Evolutionary conservation across 345 rosid species (phyloP).

Genomic region (Corchorus capsularis): DNA sequence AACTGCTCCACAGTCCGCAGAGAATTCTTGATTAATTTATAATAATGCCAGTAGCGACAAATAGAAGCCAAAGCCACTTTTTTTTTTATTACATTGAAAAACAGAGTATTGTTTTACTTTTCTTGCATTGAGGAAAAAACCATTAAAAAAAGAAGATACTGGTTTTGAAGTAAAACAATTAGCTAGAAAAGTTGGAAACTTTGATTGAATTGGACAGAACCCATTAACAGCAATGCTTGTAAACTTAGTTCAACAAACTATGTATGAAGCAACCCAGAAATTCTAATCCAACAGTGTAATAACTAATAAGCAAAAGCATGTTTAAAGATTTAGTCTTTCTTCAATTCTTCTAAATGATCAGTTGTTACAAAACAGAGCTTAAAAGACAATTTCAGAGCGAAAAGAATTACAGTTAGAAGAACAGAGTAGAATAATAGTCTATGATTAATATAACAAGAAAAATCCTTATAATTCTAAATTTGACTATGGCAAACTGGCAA

Average conservation of each 20-base stretch:
- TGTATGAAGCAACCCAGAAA: not conserved
- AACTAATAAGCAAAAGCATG: not conserved
- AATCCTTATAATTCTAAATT: constrained; percentile 15
- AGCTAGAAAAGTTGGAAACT: constrained; percentile 18
- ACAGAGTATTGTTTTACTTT: constrained; percentile 9
- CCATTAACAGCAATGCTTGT: not conserved
- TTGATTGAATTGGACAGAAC: constrained; percentile 4
- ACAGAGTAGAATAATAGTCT: constrained; percentile 43
- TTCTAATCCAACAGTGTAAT: constrained; percentile 12
- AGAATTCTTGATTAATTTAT: not conserved
- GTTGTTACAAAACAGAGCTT: constrained; percentile 42
- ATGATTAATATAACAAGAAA: constrained; percentile 30
- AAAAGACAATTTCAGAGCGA: constrained; percentile 21
- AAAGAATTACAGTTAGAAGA: constrained; percentile 52
- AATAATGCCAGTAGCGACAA: constrained; percentile 30
- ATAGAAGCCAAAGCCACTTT: constrained; percentile 24
- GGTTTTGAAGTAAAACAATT: constrained; percentile 15
- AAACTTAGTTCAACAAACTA: not conserved
- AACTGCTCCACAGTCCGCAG: not conserved
- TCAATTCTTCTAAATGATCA: constrained; percentile 25
- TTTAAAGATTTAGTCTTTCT: constrained; percentile 11
- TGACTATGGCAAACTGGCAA: constrained; percentile 29
- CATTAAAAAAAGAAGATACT: constrained; percentile 13
- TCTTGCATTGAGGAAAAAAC: not conserved
- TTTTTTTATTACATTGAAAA: constrained; percentile 22